Conservation (phyloP, 768 basidiomycete genomes). For the Russula lepida region DNA sequence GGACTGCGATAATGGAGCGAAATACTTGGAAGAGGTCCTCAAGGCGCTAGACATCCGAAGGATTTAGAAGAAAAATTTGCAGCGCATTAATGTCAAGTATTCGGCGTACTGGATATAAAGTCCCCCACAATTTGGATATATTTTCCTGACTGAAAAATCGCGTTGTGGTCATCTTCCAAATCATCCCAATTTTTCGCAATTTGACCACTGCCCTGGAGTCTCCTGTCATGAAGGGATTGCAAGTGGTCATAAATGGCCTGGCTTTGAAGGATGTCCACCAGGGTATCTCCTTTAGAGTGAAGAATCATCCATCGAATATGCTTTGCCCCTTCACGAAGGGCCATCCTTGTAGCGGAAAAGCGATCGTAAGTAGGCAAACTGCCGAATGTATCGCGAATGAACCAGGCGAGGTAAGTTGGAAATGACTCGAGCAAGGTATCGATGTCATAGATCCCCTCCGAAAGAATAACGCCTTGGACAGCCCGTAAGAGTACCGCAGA, state of each 20-base stretch:
- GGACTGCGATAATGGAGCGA: constrained; percentile 68
- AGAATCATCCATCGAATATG: constrained; percentile 59
- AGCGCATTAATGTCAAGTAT: background rate
- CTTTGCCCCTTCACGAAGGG: constrained; percentile 28
- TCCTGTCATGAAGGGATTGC: constrained; percentile 29
- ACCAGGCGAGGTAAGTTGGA: constrained; percentile 62
- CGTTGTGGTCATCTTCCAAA: constrained; percentile 47
- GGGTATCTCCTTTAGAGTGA: constrained; percentile 64
- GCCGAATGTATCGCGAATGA: constrained; percentile 60
- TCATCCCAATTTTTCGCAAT: constrained; percentile 31
- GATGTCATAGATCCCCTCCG: constrained; percentile 76
- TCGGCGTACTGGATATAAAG: constrained; percentile 29
- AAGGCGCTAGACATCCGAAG: constrained; percentile 24
- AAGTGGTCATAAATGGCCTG: constrained; percentile 51
- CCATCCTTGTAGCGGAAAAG: constrained; percentile 39
- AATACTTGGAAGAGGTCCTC: constrained; percentile 54
- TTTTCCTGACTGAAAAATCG: constrained; percentile 35
- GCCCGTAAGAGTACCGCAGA: constrained; percentile 34
- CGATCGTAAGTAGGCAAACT: constrained; percentile 37
- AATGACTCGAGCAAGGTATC: constrained; percentile 55
- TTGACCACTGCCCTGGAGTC: constrained; percentile 22
- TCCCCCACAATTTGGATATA: constrained; percentile 41
- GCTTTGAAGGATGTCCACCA: constrained; percentile 58
- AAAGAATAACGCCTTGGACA: constrained; percentile 48
- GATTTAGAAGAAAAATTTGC: background rate